Percentiles rank a stretch among this genome's conserved stretches.
phyloP scores from a whole-genome alignment of 2,329 filamentous ascomycete genomes.

The Pleurostoma richardsiae region DNA sequence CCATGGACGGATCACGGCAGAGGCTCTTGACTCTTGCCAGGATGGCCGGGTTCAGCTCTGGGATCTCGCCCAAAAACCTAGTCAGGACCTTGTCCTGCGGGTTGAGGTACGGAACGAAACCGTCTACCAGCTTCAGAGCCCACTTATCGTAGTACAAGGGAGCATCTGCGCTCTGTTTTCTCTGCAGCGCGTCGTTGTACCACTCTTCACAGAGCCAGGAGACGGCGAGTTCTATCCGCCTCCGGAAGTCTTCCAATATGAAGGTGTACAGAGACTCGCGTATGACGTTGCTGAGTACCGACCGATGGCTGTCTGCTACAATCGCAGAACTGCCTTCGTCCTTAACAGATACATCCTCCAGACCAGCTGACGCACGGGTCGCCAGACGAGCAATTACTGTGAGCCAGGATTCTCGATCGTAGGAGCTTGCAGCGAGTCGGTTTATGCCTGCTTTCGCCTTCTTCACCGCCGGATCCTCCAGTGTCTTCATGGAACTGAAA shows the following conservation, averaged over 20 bases:
- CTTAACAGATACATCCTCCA: constrained; percentile 58
- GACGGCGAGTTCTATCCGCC: constrained; percentile 83
- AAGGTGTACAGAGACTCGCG: constrained; percentile 79
- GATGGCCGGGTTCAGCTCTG: constrained; percentile 67
- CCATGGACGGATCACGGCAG: constrained; percentile 61
- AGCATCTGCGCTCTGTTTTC: constrained; percentile 36
- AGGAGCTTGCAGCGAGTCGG: constrained; percentile 75
- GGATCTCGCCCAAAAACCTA: constrained; percentile 87
- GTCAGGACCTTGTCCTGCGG: constrained; percentile 85
- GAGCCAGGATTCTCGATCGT: constrained; percentile 86
- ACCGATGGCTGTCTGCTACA: constrained; percentile 29
- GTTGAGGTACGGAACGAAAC: constrained; percentile 87
- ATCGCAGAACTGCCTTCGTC: constrained; percentile 39
- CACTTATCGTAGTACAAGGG: constrained; percentile 72
- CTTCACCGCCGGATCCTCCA: constrained; percentile 61
- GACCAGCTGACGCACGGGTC: constrained; percentile 67
- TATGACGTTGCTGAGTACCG: constrained; percentile 62
- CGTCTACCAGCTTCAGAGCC: constrained; percentile 77
- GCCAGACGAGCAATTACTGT: constrained; percentile 82
- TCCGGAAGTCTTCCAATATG: constrained; percentile 86
- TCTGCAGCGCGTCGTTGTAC: constrained; percentile 73
- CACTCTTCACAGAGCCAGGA: constrained; percentile 96
- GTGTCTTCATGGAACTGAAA: constrained; percentile 68
- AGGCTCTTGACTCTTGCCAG: constrained; percentile 66
- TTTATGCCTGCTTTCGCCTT: constrained; percentile 71